Percentiles rank a stretch among this genome's conserved stretches.
phyloP scores from a whole-genome alignment of 2,329 filamentous ascomycete genomes.

The Xylaria digitata region DNA sequence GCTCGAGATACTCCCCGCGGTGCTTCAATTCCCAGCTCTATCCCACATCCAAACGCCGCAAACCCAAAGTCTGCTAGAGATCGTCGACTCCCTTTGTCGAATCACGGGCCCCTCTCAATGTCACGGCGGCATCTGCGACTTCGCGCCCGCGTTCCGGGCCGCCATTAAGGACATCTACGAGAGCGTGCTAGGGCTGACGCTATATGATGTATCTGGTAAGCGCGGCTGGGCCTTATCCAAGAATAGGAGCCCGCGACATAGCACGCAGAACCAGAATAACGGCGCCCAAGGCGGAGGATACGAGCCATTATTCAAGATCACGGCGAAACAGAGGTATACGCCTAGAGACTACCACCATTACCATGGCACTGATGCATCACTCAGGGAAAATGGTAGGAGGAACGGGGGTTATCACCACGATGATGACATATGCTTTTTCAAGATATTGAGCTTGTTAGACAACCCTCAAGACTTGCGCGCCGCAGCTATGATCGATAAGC shows the following conservation, averaged over 20 bases:
- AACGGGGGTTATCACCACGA: background rate
- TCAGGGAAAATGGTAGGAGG: background rate
- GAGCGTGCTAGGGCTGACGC: slow-evolving; percentile 61
- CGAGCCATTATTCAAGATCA: slow-evolving; percentile 28
- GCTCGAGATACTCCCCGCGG: slow-evolving; percentile 56
- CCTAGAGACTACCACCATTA: slow-evolving; percentile 2
- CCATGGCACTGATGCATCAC: background rate
- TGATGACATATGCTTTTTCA: slow-evolving; percentile 52
- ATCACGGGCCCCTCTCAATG: slow-evolving; percentile 59
- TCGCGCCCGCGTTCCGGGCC: slow-evolving; percentile 58
- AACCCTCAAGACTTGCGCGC: slow-evolving; percentile 57
- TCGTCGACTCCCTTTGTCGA: slow-evolving; percentile 57
- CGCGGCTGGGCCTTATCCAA: slow-evolving; percentile 60
- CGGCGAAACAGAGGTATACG: slow-evolving; percentile 13
- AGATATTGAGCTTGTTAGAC: slow-evolving; percentile 56
- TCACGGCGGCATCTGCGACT: slow-evolving; percentile 60
- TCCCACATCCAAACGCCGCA: slow-evolving; percentile 42
- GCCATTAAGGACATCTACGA: slow-evolving; percentile 64
- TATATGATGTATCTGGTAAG: slow-evolving; percentile 61
- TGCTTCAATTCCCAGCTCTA: slow-evolving; percentile 38
- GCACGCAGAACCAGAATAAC: slow-evolving; percentile 47
- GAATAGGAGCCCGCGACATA: slow-evolving; percentile 25
- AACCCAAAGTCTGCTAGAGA: slow-evolving; percentile 57
- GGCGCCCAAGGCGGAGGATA: slow-evolving; percentile 51
- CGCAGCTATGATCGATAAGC: slow-evolving; percentile 56